Percentiles rank a stretch among this genome's conserved stretches.
Conservation (phyloP, 805 yeast genomes). For the Starmerella tilneyi region DNA sequence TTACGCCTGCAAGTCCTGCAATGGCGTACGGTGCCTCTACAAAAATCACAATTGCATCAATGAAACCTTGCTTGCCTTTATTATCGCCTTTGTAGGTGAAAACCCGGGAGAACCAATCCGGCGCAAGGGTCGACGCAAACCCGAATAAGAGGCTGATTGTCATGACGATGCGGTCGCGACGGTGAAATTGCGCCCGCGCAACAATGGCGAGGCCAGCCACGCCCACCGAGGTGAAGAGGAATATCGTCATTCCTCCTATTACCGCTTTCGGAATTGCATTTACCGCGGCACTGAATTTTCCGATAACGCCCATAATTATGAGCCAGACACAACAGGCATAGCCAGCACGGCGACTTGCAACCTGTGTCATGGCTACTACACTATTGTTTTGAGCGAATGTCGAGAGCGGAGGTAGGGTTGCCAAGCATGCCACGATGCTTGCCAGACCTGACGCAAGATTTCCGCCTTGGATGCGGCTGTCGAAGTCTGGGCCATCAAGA, state of each 20-base stretch:
- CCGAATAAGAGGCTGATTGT: conserved; percentile 59
- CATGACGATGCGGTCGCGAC: conserved; percentile 64
- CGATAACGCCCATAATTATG: conserved; percentile 74
- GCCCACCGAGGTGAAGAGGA: conserved; percentile 64
- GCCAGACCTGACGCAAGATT: conserved; percentile 79
- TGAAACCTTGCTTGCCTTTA: conserved; percentile 46
- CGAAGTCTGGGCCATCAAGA: conserved; percentile 72
- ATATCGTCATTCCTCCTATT: conserved; percentile 81
- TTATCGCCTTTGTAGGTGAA: conserved; percentile 58
- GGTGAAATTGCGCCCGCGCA: conserved; percentile 43
- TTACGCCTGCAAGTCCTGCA: conserved; percentile 53
- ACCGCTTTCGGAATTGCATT: conserved; percentile 71
- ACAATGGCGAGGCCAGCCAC: conserved; percentile 64
- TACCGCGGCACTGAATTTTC: conserved; percentile 79
- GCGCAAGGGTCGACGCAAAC: conserved; percentile 53
- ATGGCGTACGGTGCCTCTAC: conserved; percentile 70
- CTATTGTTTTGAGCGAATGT: conserved; percentile 94
- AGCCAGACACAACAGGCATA: conserved; percentile 73
- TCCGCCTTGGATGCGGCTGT: conserved; percentile 87
- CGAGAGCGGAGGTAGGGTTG: conserved; percentile 82
- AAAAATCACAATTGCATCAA: conserved; percentile 57
- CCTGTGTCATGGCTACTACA: conserved; percentile 82
- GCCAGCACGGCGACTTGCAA: conserved; percentile 77
- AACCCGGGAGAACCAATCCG: conserved; percentile 52
- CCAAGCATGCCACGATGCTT: conserved; percentile 63